phyloP scores from a whole-genome alignment of 2,329 filamentous ascomycete species.

The Achaetomium macrosporum region DNA sequence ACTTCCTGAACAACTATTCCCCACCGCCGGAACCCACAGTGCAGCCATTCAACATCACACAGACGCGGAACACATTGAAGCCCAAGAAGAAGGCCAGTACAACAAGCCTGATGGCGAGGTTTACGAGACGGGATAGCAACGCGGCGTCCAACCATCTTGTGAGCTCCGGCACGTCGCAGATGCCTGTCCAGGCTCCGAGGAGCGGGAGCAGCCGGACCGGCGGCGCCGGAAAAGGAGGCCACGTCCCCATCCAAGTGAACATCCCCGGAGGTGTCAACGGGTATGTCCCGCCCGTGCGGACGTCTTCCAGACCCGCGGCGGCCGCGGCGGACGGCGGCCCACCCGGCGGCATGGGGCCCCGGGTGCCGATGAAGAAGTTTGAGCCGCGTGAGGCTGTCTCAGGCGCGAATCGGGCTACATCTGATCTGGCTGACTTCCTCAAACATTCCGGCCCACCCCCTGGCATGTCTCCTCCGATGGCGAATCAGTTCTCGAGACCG shows the following conservation, averaged over 20 bases:
- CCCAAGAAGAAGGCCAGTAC: constrained; percentile 61
- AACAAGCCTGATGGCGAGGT: constrained; percentile 55
- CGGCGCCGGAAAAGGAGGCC: constrained; percentile 31
- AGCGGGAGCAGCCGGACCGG: constrained; percentile 38
- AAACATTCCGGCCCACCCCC: constrained; percentile 61
- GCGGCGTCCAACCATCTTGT: constrained; percentile 25
- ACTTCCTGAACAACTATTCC: constrained; percentile 65
- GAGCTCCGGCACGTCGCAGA: constrained; percentile 23
- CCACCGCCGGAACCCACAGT: constrained; percentile 51
- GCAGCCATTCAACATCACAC: constrained; percentile 31
- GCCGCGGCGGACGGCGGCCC: constrained; percentile 8
- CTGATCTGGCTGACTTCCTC: constrained; percentile 68
- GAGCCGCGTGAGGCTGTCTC: constrained; percentile 49
- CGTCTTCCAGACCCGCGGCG: constrained; percentile 11
- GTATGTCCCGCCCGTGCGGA: constrained; percentile 26
- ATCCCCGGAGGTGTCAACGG: constrained; percentile 42
- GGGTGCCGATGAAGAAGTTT: constrained; percentile 52
- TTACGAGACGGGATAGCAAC: constrained; percentile 40
- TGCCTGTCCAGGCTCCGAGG: constrained; percentile 29
- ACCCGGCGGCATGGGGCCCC: constrained; percentile 21
- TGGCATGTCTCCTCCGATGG: constrained; percentile 21
- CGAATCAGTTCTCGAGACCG: constrained; percentile 23
- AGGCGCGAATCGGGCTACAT: constrained; percentile 43
- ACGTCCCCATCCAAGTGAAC: constrained; percentile 50
- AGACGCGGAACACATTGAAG: constrained; percentile 29